A percentile compares a stretch with the other conserved stretches of the same genome.
phyloP scores from a whole-genome alignment of 2,329 filamentous ascomycete genomes.

The Coleophoma crateriformis region DNA sequence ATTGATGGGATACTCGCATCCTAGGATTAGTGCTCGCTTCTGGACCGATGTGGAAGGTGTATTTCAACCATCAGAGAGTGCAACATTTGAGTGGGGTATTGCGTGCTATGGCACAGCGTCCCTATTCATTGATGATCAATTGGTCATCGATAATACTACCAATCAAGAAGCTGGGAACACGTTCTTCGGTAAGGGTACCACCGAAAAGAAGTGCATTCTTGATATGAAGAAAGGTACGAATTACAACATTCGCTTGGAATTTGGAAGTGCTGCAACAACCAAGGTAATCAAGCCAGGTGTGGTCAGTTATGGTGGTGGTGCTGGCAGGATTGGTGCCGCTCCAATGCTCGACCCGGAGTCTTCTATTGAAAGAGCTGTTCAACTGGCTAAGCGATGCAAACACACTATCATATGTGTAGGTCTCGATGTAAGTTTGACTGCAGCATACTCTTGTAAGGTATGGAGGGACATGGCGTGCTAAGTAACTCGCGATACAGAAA shows the following conservation, averaged over 20 bases:
- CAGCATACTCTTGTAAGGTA: too few species aligned
- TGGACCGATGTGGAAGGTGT: neutral
- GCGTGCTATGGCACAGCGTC: slow-evolving; percentile 25
- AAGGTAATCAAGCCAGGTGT: slow-evolving; percentile 62
- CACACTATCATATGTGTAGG: neutral
- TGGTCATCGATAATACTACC: neutral
- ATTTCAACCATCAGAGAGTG: neutral
- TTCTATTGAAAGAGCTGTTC: neutral
- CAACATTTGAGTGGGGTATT: slow-evolving; percentile 22
- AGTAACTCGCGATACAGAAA: slow-evolving; percentile 35
- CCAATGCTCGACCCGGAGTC: neutral
- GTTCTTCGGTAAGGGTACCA: neutral
- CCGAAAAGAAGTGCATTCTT: neutral
- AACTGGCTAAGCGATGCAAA: neutral
- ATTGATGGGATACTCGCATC: neutral
- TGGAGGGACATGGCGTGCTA: too few species aligned
- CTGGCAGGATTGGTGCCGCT: neutral
- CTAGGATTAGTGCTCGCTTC: neutral
- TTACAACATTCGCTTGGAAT: slow-evolving; percentile 30
- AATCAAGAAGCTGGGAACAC: neutral
- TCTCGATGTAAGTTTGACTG: neutral
- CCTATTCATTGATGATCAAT: slow-evolving; percentile 16
- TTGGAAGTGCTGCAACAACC: slow-evolving; percentile 48
- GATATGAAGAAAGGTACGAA: slow-evolving; percentile 9
- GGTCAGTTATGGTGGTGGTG: slow-evolving; percentile 39